Evolutionary conservation across 495 filamentous ascomycete genomes (phyloP).

Genomic region (Penicillium salamii): DNA sequence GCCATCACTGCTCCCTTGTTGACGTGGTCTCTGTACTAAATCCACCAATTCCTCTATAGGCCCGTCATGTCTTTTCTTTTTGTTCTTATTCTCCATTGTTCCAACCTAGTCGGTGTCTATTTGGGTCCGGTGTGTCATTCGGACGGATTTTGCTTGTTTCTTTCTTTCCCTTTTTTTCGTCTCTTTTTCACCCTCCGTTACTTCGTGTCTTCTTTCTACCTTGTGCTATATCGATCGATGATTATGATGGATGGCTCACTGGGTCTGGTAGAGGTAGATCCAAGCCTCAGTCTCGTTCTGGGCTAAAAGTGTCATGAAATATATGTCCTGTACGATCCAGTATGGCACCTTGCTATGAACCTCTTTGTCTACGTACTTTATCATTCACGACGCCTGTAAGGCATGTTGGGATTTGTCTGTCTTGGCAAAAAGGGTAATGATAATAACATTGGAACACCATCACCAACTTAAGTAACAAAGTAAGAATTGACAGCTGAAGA

Average conservation of each 20-base stretch:
- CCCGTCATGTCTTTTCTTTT: constrained; percentile 19
- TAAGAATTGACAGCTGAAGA: too few relatives aligned
- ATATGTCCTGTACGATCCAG: constrained; percentile 27
- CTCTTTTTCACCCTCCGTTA: constrained; percentile 8
- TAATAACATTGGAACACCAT: too few relatives aligned
- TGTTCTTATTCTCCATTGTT: constrained; percentile 11
- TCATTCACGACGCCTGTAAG: too few relatives aligned
- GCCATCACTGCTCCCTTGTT: constrained; percentile 24
- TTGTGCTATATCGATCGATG: constrained; percentile 21
- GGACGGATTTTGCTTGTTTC: constrained; percentile 15
- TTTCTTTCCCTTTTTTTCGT: constrained; percentile 15
- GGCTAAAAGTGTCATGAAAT: constrained; percentile 32
- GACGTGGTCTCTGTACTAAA: constrained; percentile 33
- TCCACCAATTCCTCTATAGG: constrained; percentile 38
- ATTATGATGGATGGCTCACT: constrained; percentile 18
- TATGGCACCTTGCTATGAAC: constrained; percentile 15
- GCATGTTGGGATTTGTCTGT: too few relatives aligned
- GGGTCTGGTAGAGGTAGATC: constrained; percentile 24
- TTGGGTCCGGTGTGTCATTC: constrained; percentile 24
- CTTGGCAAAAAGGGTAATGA: too few relatives aligned
- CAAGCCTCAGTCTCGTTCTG: constrained; percentile 17
- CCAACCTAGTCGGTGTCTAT: constrained; percentile 26
- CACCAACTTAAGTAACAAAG: too few relatives aligned
- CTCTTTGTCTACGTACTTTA: too few relatives aligned
- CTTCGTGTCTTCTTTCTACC: constrained; percentile 11